Evolutionary conservation across 129 eudicot genomes (phyloP).

Genomic region (Chrysanthemum makinoi): DNA sequence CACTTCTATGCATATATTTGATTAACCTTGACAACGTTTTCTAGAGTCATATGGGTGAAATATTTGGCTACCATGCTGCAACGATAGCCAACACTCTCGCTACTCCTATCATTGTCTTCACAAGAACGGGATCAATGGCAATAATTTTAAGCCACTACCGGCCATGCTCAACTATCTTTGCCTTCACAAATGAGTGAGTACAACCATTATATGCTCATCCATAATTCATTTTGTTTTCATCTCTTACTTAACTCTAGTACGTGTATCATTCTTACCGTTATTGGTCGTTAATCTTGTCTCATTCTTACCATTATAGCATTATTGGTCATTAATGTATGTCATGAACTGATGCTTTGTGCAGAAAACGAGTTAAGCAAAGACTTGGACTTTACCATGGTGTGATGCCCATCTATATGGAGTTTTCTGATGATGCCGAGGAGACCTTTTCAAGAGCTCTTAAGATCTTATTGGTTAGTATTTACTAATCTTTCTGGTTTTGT

Average conservation of each 20-base stretch:
- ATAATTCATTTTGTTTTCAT: not conserved
- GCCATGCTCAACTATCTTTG: constrained; percentile 84
- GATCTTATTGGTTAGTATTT: constrained; percentile 62
- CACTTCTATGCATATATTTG: not conserved
- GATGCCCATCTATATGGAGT: constrained; percentile 91
- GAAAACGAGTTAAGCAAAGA: constrained; percentile 87
- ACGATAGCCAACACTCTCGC: constrained; percentile 81
- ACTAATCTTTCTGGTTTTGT: not conserved
- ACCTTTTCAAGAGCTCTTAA: constrained; percentile 87
- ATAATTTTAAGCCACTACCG: constrained; percentile 81
- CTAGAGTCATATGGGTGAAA: constrained; percentile 90
- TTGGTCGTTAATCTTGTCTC: not conserved
- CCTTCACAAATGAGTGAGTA: constrained; percentile 92
- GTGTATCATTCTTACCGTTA: not conserved
- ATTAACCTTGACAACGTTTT: constrained; percentile 15
- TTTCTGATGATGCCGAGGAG: constrained; percentile 93
- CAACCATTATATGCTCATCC: constrained; percentile 6
- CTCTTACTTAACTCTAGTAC: not conserved
- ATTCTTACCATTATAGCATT: not conserved
- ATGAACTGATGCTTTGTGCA: constrained; percentile 29
- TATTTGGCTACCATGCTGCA: constrained; percentile 88
- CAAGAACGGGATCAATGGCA: constrained; percentile 99
- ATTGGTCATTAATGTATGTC: not conserved
- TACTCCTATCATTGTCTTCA: constrained; percentile 83
- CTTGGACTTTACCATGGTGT: constrained; percentile 82